phyloP scores from a whole-genome alignment of 768 basidiomycete genomes.

The Paxillus involutus region DNA sequence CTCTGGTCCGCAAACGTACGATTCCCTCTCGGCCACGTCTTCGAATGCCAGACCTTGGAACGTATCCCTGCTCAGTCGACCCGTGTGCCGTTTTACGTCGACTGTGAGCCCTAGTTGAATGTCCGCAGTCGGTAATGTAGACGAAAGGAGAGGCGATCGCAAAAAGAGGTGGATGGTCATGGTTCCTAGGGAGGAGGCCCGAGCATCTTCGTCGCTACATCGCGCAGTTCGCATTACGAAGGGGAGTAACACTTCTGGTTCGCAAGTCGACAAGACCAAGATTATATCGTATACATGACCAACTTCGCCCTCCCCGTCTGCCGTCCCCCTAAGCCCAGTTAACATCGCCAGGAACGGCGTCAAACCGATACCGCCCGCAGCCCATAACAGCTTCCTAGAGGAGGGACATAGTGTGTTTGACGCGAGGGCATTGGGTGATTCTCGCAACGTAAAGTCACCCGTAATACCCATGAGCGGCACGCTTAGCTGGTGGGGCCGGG shows the following conservation, averaged over 20 bases:
- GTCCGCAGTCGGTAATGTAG: background rate
- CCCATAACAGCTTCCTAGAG: slow-evolving; percentile 43
- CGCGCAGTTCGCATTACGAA: slow-evolving; percentile 27
- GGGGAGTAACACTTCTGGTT: slow-evolving; percentile 49
- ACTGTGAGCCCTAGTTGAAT: no score
- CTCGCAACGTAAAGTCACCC: slow-evolving; percentile 47
- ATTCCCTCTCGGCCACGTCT: no score
- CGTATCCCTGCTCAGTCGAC: no score
- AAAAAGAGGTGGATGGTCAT: slow-evolving; percentile 44
- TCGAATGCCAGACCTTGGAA: no score
- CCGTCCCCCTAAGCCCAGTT: slow-evolving; percentile 8
- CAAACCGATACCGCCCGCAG: slow-evolving; percentile 65
- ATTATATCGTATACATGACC: slow-evolving; percentile 36
- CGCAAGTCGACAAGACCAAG: no score
- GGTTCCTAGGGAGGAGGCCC: background rate
- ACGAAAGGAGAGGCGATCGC: background rate
- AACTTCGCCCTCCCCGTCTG: background rate
- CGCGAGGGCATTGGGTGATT: background rate
- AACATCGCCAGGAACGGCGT: no score
- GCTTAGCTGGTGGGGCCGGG: slow-evolving; percentile 36
- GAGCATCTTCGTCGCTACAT: background rate
- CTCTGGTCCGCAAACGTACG: no score
- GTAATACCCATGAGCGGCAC: slow-evolving; percentile 51
- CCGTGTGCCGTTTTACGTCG: no score
- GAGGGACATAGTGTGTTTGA: background rate